Evolutionary conservation across 176 grass and related monocot species (phyloP), one percentile per base, ranked within the genome.

Genomic region (Zea luxurians): DNA sequence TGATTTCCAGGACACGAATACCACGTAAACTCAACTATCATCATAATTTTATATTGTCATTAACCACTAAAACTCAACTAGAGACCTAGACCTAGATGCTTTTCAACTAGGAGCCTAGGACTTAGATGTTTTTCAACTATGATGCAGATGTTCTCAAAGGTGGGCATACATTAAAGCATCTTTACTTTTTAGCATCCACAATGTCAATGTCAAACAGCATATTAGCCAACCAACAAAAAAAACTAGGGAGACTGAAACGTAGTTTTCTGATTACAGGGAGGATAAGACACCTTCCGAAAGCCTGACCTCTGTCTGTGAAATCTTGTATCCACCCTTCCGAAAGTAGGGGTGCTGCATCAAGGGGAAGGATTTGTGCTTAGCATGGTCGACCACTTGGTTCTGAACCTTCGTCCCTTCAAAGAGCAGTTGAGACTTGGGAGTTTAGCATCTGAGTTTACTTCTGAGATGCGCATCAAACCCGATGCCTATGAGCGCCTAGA

Each of bases 181-280:
- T 66, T 64, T 64, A 59, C n/a, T 10, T 59, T 59, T 59, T 4
- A 69, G 16, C 58, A 72, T 70, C 83, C 70, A 80, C 45, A 88
- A 70, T 76, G 27, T 84, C 45, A 88, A 70, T 76, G 27, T 84
- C 62, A 47, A 75, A 41, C 61, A 54, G 37, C 37, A 36, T 18
- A 64, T 9, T 71, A 81, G 41, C 66, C 66, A 78, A 74, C 73
- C 18, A 81, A 74, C 27, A 76, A 50, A 81, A 74, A 16, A 76
- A 50, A 48, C 48, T 48, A 48, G n/a, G 34, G 8, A 68, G 61
- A 62, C 27, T 42, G n/a, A 16, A 6, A 48, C 13, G 37, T 59
- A 47, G 59, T 50, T 80, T 58, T 76, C 77, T 76, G 71, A 64
- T 80, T 80, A 80, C 82, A 84, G 27, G 63, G 6, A 46, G 37